These are phyloP conservation scores for Kitagawia praeruptora DNA, from an alignment of 129 eudicot genomes.

Conservation along the genomic window DNA sequence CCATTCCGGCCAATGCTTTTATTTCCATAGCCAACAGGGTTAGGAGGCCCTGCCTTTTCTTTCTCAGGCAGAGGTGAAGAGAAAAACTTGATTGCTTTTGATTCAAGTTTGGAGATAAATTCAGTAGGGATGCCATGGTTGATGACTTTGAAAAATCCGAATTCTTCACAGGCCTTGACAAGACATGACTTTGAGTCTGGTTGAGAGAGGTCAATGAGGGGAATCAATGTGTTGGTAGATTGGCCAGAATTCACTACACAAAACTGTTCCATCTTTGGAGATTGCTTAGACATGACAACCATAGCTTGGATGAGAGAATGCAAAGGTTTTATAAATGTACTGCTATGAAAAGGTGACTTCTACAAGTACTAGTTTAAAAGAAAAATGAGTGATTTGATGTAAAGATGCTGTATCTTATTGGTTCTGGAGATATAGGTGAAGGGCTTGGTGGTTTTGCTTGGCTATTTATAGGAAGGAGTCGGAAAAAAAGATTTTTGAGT, in stretches of 20 bases:
- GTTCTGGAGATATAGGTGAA: neutral
- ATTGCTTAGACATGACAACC: constrained; percentile 8
- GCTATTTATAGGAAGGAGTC: neutral
- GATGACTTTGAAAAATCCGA: constrained; percentile 11
- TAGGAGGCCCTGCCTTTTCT: constrained; percentile 49
- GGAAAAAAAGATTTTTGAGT: neutral
- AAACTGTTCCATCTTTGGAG: neutral
- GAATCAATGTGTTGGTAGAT: neutral
- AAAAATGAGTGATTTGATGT: neutral
- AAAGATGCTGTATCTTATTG: neutral
- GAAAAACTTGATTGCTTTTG: constrained; percentile 63
- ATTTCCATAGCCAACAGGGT: constrained; percentile 81
- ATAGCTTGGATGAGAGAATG: neutral
- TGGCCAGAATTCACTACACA: neutral
- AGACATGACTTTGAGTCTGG: constrained; percentile 8
- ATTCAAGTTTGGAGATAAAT: constrained; percentile 43
- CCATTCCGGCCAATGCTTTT: constrained; percentile 64
- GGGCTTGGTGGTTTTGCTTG: neutral
- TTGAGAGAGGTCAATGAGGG: constrained; percentile 9
- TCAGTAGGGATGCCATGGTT: constrained; percentile 26
- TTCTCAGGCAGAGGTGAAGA: constrained; percentile 49
- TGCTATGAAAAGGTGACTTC: neutral
- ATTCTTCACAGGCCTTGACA: constrained; percentile 29
- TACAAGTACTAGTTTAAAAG: neutral
- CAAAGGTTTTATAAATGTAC: neutral